A percentile compares a stretch with the other conserved stretches of the same genome.
Conservation (phyloP, 306 rosid genomes). For the Cercis canadensis region DNA sequence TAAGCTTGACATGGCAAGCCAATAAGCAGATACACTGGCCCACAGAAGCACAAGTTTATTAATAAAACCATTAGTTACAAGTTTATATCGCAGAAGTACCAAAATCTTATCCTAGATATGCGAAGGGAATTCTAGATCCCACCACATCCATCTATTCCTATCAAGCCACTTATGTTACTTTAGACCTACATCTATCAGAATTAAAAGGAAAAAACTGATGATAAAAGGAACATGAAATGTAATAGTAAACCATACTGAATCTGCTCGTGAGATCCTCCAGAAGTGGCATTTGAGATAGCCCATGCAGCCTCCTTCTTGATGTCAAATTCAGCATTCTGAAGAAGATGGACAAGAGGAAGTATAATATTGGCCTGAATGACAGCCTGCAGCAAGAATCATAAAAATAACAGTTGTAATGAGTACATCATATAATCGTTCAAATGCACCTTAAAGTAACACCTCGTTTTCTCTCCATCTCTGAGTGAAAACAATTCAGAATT, state of each 20-base stretch:
- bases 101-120: neutral
- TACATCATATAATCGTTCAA: neutral
- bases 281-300: constrained; percentile 78
- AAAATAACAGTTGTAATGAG: neutral
- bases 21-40: neutral
- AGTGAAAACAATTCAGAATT: neutral
- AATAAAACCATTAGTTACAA: neutral
- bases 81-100: neutral
- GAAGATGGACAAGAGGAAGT: constrained; percentile 64
- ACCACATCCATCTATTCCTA: neutral
- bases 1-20: neutral
- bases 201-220: neutral
- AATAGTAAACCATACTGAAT: constrained; percentile 54
- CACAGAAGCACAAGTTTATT: neutral
- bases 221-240: neutral
- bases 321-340: constrained; percentile 67
- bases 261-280: constrained; percentile 76
- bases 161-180: constrained; percentile 3
- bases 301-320: constrained; percentile 84
- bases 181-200: neutral
- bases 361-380: constrained; percentile 65
- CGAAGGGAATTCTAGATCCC: neutral
- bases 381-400: constrained; percentile 52
- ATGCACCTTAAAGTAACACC: neutral
- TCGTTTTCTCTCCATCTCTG: neutral